Percentiles rank a stretch among this genome's conserved stretches.
phyloP scores from a whole-genome alignment of 2,329 filamentous ascomycete species.

The Colletotrichum sidae region DNA sequence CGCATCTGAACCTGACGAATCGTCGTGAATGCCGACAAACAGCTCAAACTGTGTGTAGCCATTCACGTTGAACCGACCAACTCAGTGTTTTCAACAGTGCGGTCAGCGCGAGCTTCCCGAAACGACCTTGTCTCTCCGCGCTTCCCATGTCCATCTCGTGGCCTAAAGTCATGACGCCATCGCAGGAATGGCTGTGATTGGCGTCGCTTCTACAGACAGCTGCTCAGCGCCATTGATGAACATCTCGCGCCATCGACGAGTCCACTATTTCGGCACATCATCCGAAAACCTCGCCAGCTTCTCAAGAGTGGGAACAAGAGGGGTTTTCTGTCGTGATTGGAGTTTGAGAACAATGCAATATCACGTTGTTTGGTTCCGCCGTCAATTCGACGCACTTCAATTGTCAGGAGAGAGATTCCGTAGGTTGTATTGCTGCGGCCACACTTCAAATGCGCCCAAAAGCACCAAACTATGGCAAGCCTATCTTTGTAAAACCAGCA shows the following conservation, averaged over 20 bases:
- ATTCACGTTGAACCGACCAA: rapidly evolving
- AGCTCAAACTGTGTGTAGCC: background rate
- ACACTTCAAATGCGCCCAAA: too few species aligned
- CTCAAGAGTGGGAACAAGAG: background rate
- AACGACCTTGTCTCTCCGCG: constrained; percentile 16
- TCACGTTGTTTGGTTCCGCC: too few species aligned
- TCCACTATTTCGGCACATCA: constrained; percentile 22
- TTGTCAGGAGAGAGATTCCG: too few species aligned
- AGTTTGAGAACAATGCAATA: too few species aligned
- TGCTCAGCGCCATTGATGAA: constrained; percentile 22
- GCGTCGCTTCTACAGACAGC: constrained; percentile 23
- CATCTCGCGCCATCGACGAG: constrained; percentile 21
- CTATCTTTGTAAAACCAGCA: too few species aligned
- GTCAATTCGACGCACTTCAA: too few species aligned
- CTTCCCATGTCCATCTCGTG: constrained; percentile 16
- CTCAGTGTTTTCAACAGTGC: background rate
- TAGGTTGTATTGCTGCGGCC: too few species aligned
- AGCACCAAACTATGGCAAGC: too few species aligned
- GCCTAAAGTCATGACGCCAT: constrained; percentile 13
- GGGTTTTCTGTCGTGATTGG: background rate
- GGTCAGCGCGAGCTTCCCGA: background rate
- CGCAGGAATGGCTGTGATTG: constrained; percentile 8
- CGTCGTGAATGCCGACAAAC: constrained; percentile 7
- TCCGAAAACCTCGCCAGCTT: constrained; percentile 11
- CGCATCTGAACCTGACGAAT: constrained; percentile 16